A percentile compares a stretch with the other conserved stretches of the same genome.
phyloP scores from a whole-genome alignment of 1,284 basidiomycete genomes.

The Cutaneotrichosporon spelunceum region DNA sequence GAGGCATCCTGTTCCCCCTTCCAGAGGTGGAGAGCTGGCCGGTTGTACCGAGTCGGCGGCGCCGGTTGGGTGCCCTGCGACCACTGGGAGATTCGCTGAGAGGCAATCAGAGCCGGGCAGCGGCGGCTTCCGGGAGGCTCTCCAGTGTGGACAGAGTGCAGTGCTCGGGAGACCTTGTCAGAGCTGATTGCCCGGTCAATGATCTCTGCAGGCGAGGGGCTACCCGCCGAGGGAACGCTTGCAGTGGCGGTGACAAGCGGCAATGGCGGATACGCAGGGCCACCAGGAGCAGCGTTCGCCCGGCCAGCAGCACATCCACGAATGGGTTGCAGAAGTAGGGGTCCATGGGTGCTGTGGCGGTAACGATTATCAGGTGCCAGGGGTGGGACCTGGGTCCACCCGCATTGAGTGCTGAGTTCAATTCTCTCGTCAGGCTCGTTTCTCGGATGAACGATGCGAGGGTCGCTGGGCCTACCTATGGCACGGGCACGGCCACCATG shows the following conservation, averaged over 20 bases:
- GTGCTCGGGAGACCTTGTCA: neutral
- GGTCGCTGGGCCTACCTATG: neutral
- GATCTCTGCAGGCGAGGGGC: neutral
- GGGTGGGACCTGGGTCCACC: neutral
- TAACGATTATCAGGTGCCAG: neutral
- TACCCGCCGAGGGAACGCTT: neutral
- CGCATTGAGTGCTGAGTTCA: neutral
- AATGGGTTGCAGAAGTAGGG: neutral
- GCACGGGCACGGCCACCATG: neutral
- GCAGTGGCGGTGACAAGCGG: neutral
- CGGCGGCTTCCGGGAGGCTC: neutral
- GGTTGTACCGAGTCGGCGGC: neutral
- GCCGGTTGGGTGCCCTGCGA: neutral
- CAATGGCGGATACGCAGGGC: neutral
- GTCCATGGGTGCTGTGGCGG: neutral
- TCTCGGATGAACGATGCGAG: conserved; percentile 10
- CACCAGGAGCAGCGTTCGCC: neutral
- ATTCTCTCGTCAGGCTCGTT: conserved; percentile 5
- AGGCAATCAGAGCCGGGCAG: neutral
- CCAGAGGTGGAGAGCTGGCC: neutral
- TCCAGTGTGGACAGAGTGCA: neutral
- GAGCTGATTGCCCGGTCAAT: neutral
- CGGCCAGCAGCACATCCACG: neutral
- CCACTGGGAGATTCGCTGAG: neutral
- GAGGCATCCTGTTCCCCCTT: neutral